Evolutionary conservation across 306 rosid genomes (phyloP).

Genomic region (Quercus agrifolia): DNA sequence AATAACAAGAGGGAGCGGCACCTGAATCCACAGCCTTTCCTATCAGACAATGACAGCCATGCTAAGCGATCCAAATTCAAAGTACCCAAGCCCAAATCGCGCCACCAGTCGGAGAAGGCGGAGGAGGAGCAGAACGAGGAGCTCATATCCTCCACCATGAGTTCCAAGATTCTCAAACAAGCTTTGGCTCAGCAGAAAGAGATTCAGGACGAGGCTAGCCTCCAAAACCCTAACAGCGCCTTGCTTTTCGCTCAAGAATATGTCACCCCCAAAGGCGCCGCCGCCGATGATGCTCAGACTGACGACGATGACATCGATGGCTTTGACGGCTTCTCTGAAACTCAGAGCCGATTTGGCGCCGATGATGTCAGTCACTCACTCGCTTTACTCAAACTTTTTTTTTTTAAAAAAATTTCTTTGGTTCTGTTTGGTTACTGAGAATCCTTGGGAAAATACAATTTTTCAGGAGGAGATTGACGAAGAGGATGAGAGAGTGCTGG

Average conservation of each 20-base stretch:
- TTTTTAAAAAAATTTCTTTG: background rate
- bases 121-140: slow-evolving; percentile 11
- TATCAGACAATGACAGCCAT: slow-evolving; percentile 30
- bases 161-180: slow-evolving; percentile 73
- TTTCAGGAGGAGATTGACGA: slow-evolving; percentile 55
- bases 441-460: background rate
- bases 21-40: slow-evolving; percentile 79
- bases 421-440: background rate
- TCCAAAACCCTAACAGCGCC: slow-evolving; percentile 21
- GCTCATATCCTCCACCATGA: slow-evolving; percentile 52
- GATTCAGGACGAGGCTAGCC: slow-evolving; percentile 39
- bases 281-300: slow-evolving; percentile 4
- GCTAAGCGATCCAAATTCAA: slow-evolving; percentile 52
- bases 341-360: slow-evolving; percentile 42
- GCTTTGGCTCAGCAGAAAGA: slow-evolving; percentile 77
- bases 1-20: slow-evolving; percentile 49
- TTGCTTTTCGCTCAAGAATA: slow-evolving; percentile 15
- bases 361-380: slow-evolving; percentile 35
- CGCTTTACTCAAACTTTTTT: background rate
- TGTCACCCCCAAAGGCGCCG: slow-evolving; percentile 7
- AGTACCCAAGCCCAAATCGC: slow-evolving; percentile 34
- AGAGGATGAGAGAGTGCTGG: slow-evolving; percentile 67
- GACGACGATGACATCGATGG: slow-evolving; percentile 47
- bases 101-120: slow-evolving; percentile 45
- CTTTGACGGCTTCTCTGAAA: slow-evolving; percentile 60